Base-by-base conservation (phyloP, 768 basidiomycete species). In the Amanita pseudoporphyria region DNA sequence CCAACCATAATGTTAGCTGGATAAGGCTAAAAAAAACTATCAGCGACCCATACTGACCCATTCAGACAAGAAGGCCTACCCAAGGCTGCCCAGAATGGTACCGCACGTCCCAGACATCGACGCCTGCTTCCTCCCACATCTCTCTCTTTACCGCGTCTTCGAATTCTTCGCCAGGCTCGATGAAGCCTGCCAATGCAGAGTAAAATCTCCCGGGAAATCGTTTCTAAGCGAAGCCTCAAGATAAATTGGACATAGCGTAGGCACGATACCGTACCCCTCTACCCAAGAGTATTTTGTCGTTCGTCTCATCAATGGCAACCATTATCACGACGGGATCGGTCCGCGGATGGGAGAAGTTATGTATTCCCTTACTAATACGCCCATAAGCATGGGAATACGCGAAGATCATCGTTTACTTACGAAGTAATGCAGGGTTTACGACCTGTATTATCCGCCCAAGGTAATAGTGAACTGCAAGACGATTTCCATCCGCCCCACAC, bases 401-500 rank as follows among this genome's bases (percentile, higher is more conserved):
- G 28, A 9, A 21, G 45, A 13, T 45, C 31, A 50, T 10, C 9
- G 24, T 37, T 33, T 16, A 48, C 79, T 32, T 69, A 90, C 86
- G 67, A 75, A 35, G 88, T 82, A 5, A 76, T 76, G 68, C 89
- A 91, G 3, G 82, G 81, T 57, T 77, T 79, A 56, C 69, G 72
- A 36, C 73, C 77, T 35, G 67, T 65, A 47, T 81, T 81, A 53
- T 84, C 73, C 5, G 76, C 71, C 84, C 88, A 89, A 5, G 88
- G 87, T 16, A 90, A 64, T 22, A 88, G 63, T 0, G 86, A 76
- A 5, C 76, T 69, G 63, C 95, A 99, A 3, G 78, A 74, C 1
- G 93, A 67, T 66, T 99, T 99, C 94, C 93, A 99, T 0, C 95
- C 95, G 3, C 81, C 92, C 95, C 95, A 97, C 56, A 89, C 71